phyloP scores from a whole-genome alignment of 2,329 filamentous ascomycete genomes.

The Metarhizium guizhouense region DNA sequence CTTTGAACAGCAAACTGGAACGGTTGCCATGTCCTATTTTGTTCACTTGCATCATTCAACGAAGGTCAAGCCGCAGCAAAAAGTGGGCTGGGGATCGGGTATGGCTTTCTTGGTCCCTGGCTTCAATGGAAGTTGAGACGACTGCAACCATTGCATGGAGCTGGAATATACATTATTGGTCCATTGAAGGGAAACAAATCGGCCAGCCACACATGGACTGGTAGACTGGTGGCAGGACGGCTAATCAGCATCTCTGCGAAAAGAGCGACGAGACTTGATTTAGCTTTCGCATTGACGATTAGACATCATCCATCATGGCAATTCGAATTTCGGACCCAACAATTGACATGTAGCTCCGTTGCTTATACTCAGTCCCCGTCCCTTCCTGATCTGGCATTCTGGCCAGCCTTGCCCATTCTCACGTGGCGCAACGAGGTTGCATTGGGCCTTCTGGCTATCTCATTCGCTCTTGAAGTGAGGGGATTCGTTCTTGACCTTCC shows the following conservation, averaged over 20 bases:
- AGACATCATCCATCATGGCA: too few relatives aligned
- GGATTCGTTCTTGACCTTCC: background rate
- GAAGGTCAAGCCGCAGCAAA: too few relatives aligned
- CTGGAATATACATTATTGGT: too few relatives aligned
- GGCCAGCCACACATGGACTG: background rate
- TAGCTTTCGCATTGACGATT: too few relatives aligned
- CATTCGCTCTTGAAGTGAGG: background rate
- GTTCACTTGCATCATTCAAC: too few relatives aligned
- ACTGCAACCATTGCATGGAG: too few relatives aligned
- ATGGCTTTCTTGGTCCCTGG: too few relatives aligned
- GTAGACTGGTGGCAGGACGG: background rate
- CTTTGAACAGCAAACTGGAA: background rate
- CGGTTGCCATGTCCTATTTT: background rate
- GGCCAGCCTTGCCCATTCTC: background rate
- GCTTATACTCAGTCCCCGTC: too few relatives aligned
- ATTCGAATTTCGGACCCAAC: too few relatives aligned
- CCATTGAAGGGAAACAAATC: background rate
- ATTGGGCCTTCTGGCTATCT: background rate
- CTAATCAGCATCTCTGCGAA: background rate
- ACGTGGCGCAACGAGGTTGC: slow-evolving; percentile 1
- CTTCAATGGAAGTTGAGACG: too few relatives aligned
- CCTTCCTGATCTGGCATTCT: background rate
- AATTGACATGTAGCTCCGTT: too few relatives aligned
- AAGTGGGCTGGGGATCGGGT: too few relatives aligned
- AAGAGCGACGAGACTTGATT: background rate